Evolutionary conservation across 176 grass and related monocot species (phyloP), one percentile per base, ranked within the genome.

Genomic region (Neostapfia colusana): DNA sequence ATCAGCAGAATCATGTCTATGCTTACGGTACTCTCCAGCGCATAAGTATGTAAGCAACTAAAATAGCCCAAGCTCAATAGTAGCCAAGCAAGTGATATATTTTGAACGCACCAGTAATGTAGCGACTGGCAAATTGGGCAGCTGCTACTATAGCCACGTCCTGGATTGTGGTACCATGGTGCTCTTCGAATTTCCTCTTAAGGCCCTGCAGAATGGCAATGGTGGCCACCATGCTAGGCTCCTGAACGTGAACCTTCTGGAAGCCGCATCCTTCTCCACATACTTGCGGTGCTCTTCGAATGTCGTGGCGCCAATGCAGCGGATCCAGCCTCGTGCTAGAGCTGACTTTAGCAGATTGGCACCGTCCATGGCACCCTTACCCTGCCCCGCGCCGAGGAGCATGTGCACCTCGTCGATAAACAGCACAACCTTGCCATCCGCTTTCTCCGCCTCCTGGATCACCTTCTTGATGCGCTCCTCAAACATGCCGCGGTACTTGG

Each of bases 391-490:
- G 9, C 55, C 55, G 23, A 58, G 8, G 0, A 26, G 55, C 55
- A 58, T 58, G 55, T 58, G 55, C 55, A 58, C 4, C 55, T 26
- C 55, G 23, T 58, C 55, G 55, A 58, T 58, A 10, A 26, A 58
- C 0, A 58, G 55, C 3, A 58, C 0, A 1, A 58, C 55, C 55
- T 26, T 58, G 55, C 55, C 55, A 3, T 25, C 10, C 21, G 54
- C n/a, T 2, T 84, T 79, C 64, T 93, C 91, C 6, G 82, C 84
- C 78, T 93, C 91, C 75, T 90, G 85, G 21, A 93, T 76, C 65
- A 93, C 83, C 3, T 78, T 49, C 81, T 89, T 81, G 50, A 93
- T 54, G 14, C 87, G 78, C 77, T 87, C 88, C 73, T 90, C 85
- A 40, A 93, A 87, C 37, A 87, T 71, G 24, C 81, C 85, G 2